A percentile compares a stretch with the other conserved stretches of the same genome.
Conservation (phyloP, 805 yeast species). For the Scheffersomyces stipitis region DNA sequence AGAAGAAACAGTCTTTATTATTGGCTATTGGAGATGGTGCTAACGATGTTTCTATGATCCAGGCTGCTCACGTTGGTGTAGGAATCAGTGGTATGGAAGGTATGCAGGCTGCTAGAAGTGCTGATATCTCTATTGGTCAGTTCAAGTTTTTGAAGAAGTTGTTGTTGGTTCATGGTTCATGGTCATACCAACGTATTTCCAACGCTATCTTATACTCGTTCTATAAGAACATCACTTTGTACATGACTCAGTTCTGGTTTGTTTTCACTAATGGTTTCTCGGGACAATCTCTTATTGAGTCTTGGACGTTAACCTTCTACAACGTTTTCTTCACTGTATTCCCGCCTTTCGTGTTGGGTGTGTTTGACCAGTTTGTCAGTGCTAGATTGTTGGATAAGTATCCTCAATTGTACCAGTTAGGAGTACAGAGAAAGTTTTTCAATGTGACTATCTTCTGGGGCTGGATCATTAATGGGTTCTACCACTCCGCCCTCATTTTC, state of each 20-base stretch:
- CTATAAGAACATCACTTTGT: slow-evolving; percentile 91
- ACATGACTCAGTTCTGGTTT: slow-evolving; percentile 98
- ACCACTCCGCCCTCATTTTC: slow-evolving; percentile 84
- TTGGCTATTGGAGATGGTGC: slow-evolving; percentile 99
- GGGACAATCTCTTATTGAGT: slow-evolving; percentile 94
- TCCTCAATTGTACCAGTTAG: slow-evolving; percentile 88
- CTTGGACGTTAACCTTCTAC: slow-evolving; percentile 96
- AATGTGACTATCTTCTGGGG: slow-evolving; percentile 94
- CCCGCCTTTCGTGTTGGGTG: slow-evolving; percentile 96
- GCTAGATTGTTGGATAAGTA: slow-evolving; percentile 87
- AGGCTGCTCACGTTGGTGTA: slow-evolving; percentile 98
- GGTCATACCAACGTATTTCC: slow-evolving; percentile 96
- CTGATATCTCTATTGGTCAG: slow-evolving; percentile 96
- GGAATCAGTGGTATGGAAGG: slow-evolving; percentile 99
- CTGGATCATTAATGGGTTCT: slow-evolving; percentile 95
- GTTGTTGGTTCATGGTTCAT: slow-evolving; percentile 90
- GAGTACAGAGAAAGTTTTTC: slow-evolving; percentile 85
- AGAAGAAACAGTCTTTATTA: slow-evolving; percentile 65
- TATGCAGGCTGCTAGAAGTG: slow-evolving; percentile 98
- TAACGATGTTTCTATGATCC: slow-evolving; percentile 98
- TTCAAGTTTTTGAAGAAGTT: slow-evolving; percentile 82
- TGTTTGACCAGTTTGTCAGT: slow-evolving; percentile 93
- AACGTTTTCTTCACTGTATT: slow-evolving; percentile 91
- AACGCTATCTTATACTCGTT: slow-evolving; percentile 92
- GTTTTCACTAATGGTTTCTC: slow-evolving; percentile 90